Base-by-base conservation (phyloP, 108 stramenopile species). In the Conticribra weissflogii region DNA sequence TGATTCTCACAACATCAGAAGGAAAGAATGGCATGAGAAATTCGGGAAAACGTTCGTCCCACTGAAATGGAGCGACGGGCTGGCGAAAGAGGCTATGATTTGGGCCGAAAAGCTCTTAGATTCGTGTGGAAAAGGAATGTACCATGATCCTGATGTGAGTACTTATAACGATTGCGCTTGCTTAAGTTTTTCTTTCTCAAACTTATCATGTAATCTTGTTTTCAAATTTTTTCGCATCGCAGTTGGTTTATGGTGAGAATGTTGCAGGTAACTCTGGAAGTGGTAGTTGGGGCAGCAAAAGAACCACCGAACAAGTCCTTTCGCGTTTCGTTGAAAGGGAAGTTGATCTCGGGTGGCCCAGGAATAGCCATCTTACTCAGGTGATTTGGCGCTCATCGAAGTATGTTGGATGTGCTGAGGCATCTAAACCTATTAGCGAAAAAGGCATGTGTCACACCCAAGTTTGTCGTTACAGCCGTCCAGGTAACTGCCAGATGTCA, bases 371-470 rank as follows among this genome's bases (percentile, higher is more conserved):
- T 53, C 63, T 78, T 3, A 81, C 81, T 2, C 76, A 78, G 54
- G 76, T 73, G 0, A 55, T 81, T 31, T 81, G 81, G 81, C 36
- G 76, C 41, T 22, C 64, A 19, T 30, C 64, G 8, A 46, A 67
- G 28, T 77, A 68, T 36, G 81, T 81, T n/a, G 81, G 81, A 12
- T 81, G 81, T 60, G 71, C 71, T 0, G 79, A 80, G 27, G 61
- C 60, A n/a, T 72, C 71, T 22, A 80, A 68, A 49, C 48, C 54
- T 22, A 55, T 54, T 18, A 63, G 56, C 4, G 24, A 34, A 45
- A 52, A 59, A 44, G 65, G 65, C 1, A 59, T 57, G 59, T 74
- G 73, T 30, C 73, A 74, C 50, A 68, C 72, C 17, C 71, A 72
- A 48, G 79, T 80, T 21, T 80, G 79, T 41, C 59, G 79, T 18